phyloP scores from a whole-genome alignment of 192 early-diverging fungal species.

The Backusella luteola region DNA sequence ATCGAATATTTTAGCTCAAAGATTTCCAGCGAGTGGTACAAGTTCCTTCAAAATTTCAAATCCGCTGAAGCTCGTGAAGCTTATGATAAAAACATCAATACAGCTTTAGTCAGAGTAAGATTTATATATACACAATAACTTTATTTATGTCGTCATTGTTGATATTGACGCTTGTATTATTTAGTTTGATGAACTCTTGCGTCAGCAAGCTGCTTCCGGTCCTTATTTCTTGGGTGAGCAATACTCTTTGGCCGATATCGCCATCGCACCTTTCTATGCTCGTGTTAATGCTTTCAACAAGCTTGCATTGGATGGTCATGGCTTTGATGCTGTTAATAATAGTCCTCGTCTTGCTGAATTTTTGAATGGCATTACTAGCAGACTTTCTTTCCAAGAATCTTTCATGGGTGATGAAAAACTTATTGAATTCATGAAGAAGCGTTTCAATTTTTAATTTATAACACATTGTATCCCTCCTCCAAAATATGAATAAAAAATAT shows the following conservation, averaged over 20 bases:
- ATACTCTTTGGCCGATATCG: slow-evolving; percentile 49
- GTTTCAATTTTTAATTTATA: slow-evolving; percentile 4
- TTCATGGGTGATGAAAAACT: slow-evolving; percentile 11
- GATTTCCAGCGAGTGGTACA: slow-evolving; percentile 24
- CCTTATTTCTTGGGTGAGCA: slow-evolving; percentile 47
- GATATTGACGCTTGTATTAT: background rate
- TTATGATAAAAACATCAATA: slow-evolving; percentile 26
- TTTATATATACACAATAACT: background rate
- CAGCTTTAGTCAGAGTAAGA: slow-evolving; percentile 25
- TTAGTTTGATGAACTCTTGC: slow-evolving; percentile 39
- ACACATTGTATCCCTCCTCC: background rate
- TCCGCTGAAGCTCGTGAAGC: slow-evolving; percentile 23
- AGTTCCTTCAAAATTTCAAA: slow-evolving; percentile 20
- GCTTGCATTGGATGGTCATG: slow-evolving; percentile 12
- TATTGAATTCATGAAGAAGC: slow-evolving; percentile 4
- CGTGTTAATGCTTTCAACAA: slow-evolving; percentile 26
- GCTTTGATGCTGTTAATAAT: slow-evolving; percentile 1
- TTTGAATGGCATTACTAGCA: slow-evolving; percentile 4
- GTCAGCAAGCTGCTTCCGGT: slow-evolving; percentile 33
- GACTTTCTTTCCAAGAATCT: slow-evolving; percentile 17
- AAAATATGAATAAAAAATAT: background rate
- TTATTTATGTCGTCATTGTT: background rate
- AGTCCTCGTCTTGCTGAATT: slow-evolving; percentile 13
- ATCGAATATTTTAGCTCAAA: slow-evolving; percentile 44
- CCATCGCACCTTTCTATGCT: slow-evolving; percentile 41